Conservation (phyloP, 2,329 filamentous ascomycete genomes). For the Neopestalotiopsis clavispora region DNA sequence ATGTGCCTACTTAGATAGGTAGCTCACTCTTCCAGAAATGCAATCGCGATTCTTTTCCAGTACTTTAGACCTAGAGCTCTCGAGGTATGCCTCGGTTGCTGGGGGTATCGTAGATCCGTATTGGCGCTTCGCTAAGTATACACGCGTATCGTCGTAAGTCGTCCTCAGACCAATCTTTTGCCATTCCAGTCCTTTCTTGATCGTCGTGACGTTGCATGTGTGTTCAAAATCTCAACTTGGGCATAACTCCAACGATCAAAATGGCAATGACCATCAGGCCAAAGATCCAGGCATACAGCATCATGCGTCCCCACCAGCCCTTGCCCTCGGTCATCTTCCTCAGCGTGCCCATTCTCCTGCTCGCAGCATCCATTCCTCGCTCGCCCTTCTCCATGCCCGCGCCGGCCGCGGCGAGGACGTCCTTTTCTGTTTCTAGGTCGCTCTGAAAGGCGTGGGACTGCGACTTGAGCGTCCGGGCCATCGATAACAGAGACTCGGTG, state of each 20-base stretch:
- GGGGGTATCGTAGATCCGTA: neutral
- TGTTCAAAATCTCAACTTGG: slow-evolving; percentile 81
- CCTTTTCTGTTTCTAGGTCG: slow-evolving; percentile 74
- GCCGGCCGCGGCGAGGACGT: slow-evolving; percentile 72
- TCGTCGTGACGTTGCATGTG: neutral
- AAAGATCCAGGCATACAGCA: slow-evolving; percentile 84
- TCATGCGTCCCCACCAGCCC: slow-evolving; percentile 83
- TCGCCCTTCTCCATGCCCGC: slow-evolving; percentile 80
- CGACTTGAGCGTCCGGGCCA: slow-evolving; percentile 78
- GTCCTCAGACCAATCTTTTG: neutral
- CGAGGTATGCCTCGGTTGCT: neutral
- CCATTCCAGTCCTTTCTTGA: neutral
- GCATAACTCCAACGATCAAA: slow-evolving; percentile 81
- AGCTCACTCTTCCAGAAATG: neutral
- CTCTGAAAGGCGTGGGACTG: slow-evolving; percentile 74
- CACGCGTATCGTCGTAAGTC: slow-evolving; percentile 12
- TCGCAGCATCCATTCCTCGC: slow-evolving; percentile 76
- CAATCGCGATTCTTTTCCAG: neutral
- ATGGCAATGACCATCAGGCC: slow-evolving; percentile 80
- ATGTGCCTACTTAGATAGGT: neutral
- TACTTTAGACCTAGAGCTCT: neutral
- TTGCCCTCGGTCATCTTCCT: slow-evolving; percentile 83
- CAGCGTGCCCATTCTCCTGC: slow-evolving; percentile 77
- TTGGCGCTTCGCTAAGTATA: slow-evolving; percentile 9
- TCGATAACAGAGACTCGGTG: slow-evolving; percentile 78